Evolutionary conservation across 1,284 basidiomycete genomes (phyloP), one percentile per base, ranked within the genome.

Genomic region (Porodaedalea pini): DNA sequence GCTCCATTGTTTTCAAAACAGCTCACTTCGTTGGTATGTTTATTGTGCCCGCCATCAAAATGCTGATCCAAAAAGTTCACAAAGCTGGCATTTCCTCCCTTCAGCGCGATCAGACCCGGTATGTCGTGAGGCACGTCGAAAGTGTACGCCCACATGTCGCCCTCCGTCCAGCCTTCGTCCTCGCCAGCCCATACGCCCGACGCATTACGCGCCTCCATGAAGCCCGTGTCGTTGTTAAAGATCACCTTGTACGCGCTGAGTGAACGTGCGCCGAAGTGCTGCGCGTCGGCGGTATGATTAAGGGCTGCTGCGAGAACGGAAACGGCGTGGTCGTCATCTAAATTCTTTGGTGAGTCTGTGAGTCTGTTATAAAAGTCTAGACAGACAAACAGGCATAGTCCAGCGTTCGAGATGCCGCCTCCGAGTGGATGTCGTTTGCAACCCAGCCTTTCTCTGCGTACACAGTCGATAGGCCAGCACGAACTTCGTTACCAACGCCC

Each of bases 121-220:
- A 91, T 70, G 61, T 90, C 85, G 54, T 90, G 86, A 4, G 88
- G 80, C 4, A 90, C 87, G 51, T 89, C 85, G 62, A 91, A 85
- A 1, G 86, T 83, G 68, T 92, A 92, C 6, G 85, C 86, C 88
- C 88, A 91, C 71, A 87, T 86, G 68, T 92, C 90, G 37, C 88
- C 90, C 72, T 90, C 90, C 5, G 85, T 91, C 90, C 86, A 92
- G 0, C 86, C 90, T 13, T 70, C 77, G 55, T 83, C 78, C 27
- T 77, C 75, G 13, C 90, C 88, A 0, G 88, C 90, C 82, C 85
- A 92, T 2, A 76, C 70, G 0, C 90, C 90, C 64, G 81, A 77
- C 13, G 77, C 76, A 58, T 86, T 83, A 37, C 84, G 77, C 3
- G 89, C 88, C 65, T 92, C 88, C 86, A 93, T 92, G 65, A 92